Base-by-base conservation (phyloP, 2,329 filamentous ascomycete species). In the Exophiala viscosa region DNA sequence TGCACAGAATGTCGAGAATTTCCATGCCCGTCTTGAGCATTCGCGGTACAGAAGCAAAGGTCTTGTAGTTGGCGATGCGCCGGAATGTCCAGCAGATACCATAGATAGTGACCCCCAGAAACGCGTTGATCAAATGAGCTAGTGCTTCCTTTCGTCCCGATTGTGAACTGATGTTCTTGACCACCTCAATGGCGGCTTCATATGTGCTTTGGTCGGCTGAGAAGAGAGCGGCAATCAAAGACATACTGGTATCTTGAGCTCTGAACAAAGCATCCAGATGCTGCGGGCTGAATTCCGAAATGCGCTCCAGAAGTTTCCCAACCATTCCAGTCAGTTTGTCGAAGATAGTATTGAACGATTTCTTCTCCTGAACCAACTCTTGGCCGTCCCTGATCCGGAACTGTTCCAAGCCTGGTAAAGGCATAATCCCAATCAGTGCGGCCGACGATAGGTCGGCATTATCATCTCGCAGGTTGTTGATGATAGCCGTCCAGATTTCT, bases 101-200 rank as follows among this genome's bases (percentile, higher is more conserved):
- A 48, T 75, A 72, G 52, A 86, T 70, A 3, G 77, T 78, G n/a
- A 76, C 78, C 11, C 70, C 72, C 58, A 82, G 83, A 57, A 79
- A 80, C 0, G 73, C 72, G 44, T 75, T 71, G n/a, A 85, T 65
- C n/a, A 86, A 68, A 62, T 84, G 76, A 40, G 78, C 78, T 11
- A 87, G 71, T 13, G 82, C 83, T 59, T 85, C 82, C 56, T 78
- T 72, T 50, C 83, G 75, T 54, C 76, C 78, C 48, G 79, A 78
- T 67, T 95, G 83, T 7, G 81, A 81, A 33, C 88, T 93, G 62
- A 92, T 82, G 33, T 83, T 83, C 69, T 96, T 96, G 59, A 97
- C 80, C 23, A 97, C 74, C 60, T 90, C 87, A 5, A 91, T 81
- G 1, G 88, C 85, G 13, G 88, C 86, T 66, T 91, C 86, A 56